Base-by-base conservation (phyloP, 495 filamentous ascomycete genomes). In the Aspergillus sclerotiicarbonarius region DNA sequence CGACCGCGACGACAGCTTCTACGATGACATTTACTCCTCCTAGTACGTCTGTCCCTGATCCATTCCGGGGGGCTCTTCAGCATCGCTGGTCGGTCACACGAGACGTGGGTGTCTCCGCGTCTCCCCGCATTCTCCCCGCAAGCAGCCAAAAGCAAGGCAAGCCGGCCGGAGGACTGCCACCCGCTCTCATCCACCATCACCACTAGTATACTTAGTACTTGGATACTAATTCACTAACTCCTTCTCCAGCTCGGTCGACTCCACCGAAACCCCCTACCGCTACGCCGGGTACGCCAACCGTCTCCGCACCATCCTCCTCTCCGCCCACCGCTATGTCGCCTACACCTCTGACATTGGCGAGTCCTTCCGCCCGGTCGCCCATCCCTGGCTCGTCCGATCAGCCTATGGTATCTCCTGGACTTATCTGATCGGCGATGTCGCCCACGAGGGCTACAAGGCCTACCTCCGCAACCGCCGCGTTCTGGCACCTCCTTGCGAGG, bases 311-410 rank as follows among this genome's bases (percentile, higher is more conserved):
- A 89, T 97, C 67, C 85, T 98, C 62, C 81, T 91, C 66, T 87
- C 88, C 43, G 91, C 92, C 29, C 94, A 98, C 68, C 89, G 94
- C 67, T 98, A 98, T 71, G 90, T 98, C 57, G 94, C 94, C 61
- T 98, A 98, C 76, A 98, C 94, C 13, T 93, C 89, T 32, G 94
- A 98, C 70, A 91, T 98, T 44, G 94, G 94, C 69, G 94, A 98
- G 71, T 95, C 90, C 8, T 98, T 98, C 75, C 87, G 94, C 6
- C 94, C 94, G 4, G 82, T 98, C 54, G 92, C 92, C 5, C 91
- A 97, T 70, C 92, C 90, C 0, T 85, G 74, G 63, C 76, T 93
- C 5, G 89, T 98, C 4, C 81, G 85, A 43, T 76, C 84, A 52
- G 94, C 94, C 8, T 98, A 98, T 71, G 93, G 83, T 54, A 78